phyloP scores from a whole-genome alignment of 306 rosid species.

The Chamaecrista fasciculata region DNA sequence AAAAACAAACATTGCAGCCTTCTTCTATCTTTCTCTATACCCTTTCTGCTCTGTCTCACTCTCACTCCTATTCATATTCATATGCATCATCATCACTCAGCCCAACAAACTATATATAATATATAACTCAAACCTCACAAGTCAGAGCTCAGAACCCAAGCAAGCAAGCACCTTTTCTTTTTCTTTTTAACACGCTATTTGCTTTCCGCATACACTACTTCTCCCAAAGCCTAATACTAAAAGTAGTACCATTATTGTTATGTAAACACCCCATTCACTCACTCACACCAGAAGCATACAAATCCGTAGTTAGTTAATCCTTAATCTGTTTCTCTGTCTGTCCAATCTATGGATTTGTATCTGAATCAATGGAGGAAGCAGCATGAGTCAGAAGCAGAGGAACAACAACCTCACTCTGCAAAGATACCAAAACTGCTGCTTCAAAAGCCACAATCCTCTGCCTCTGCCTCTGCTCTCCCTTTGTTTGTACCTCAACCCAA shows the following conservation, averaged over 20 bases:
- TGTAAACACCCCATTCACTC: neutral
- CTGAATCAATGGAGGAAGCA: constrained; percentile 87
- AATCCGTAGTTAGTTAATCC: neutral
- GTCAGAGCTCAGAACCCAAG: too few species aligned
- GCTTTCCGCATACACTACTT: constrained; percentile 36
- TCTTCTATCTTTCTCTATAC: neutral
- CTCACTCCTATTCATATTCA: constrained; percentile 22
- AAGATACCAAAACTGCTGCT: constrained; percentile 77
- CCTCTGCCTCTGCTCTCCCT: constrained; percentile 61
- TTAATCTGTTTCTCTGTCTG: neutral
- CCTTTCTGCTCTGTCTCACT: neutral
- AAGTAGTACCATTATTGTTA: too few species aligned
- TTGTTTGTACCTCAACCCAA: constrained; percentile 64
- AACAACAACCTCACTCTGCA: constrained; percentile 68
- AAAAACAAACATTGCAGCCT: constrained; percentile 74
- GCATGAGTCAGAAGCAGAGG: constrained; percentile 85
- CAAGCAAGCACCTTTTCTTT: too few species aligned
- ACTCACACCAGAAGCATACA: neutral
- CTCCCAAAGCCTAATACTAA: constrained; percentile 28
- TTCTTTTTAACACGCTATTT: constrained; percentile 28
- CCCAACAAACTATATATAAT: too few species aligned
- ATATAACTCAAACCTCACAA: too few species aligned
- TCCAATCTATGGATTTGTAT: constrained; percentile 78
- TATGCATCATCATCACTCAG: too few species aligned
- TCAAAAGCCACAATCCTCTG: constrained; percentile 48